Evolutionary conservation across 169 alveolate genomes (phyloP), one percentile per base, ranked within the genome.

Genomic region (Miamiensis avidus): DNA sequence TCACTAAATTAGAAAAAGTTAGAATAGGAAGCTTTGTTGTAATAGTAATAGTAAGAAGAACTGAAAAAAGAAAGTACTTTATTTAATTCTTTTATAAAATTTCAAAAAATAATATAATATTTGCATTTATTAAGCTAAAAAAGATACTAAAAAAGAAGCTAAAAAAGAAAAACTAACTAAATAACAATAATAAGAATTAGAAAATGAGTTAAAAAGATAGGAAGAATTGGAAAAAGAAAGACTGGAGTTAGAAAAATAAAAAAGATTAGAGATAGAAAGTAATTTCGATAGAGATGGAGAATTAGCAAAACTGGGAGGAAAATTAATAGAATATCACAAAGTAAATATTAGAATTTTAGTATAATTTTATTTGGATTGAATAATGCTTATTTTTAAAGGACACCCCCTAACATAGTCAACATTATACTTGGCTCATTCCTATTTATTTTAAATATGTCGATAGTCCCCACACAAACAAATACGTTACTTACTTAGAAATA

Each of bases 21-120:
- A 82, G 65, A 89, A 89, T 69, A n/a, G 88, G 91, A 78, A 89
- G 89, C 85, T 1, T 87, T 84, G 74, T 83, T 88, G 76, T 82
- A 90, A 74, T 77, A 88, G 49, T 84, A 89, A 77, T 95, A 92
- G 86, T 82, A 88, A 81, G 87, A 84, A 30, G 89, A 89, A 84
- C 76, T 77, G 1, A 83, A 89, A 86, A 81, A 81, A 49, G 92
- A 88, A 29, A 91, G 89, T n/a, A n/a, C n/a, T n/a, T n/a, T n/a
- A n/a, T n/a, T n/a, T n/a, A n/a, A n/a, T n/a, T n/a, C n/a, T n/a
- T n/a, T n/a, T n/a, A n/a, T n/a, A n/a, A n/a, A n/a, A n/a, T n/a
- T n/a, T n/a, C n/a, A n/a, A n/a, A n/a, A n/a, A n/a, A n/a, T n/a
- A n/a, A n/a, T n/a, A n/a, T n/a, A n/a, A n/a, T n/a, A n/a, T n/a